Evolutionary conservation across 2,329 filamentous ascomycete genomes (phyloP), one percentile per base, ranked within the genome.

Genomic region (Nemania bipapillata): DNA sequence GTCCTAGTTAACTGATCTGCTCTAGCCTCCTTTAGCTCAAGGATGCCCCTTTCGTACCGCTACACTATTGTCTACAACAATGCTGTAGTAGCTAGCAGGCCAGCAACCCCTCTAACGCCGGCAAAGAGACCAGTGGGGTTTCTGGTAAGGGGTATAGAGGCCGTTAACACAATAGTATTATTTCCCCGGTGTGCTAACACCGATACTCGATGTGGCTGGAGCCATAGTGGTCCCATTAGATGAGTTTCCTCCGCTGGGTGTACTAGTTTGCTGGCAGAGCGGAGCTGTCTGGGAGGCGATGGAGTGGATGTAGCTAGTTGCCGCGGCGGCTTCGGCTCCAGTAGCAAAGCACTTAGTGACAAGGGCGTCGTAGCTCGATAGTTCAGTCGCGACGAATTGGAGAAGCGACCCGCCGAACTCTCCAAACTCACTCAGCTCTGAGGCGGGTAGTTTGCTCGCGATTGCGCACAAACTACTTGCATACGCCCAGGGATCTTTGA

Each of bases 331-430:
- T 37, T 55, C 47, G 56, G 56, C 56, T 26, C 63, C 63, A 15
- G 49, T 60, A 12, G 56, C 63, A 4, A 24, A 54, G 50, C 63
- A 65, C 49, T 65, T 65, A 15, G 63, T 60, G 40, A 65, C 50
- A 40, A 65, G 9, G 24, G 49, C 63, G 49, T 65, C 63, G 28
- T 65, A 65, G 20, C 11, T 28, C 9, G 49, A 15, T 1, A 60
- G 8, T 28, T 65, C 56, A 17, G 40, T 42, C 37, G 37, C 5
- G 37, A 12, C 63, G 56, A 37, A 65, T 28, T 4, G 9, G 26
- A 65, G 63, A 9, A 65, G 56, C 22, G 35, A 37, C 7, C 17
- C 2, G 20, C 63, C 63, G 15, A 17, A 65, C 3, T 6, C 30
- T 4, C 8, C 49, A 22, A 65, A 65, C 1, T 20, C 56, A 1